Evolutionary conservation across 345 rosid genomes (phyloP), one percentile per base, ranked within the genome.

Genomic region (Salix exigua): DNA sequence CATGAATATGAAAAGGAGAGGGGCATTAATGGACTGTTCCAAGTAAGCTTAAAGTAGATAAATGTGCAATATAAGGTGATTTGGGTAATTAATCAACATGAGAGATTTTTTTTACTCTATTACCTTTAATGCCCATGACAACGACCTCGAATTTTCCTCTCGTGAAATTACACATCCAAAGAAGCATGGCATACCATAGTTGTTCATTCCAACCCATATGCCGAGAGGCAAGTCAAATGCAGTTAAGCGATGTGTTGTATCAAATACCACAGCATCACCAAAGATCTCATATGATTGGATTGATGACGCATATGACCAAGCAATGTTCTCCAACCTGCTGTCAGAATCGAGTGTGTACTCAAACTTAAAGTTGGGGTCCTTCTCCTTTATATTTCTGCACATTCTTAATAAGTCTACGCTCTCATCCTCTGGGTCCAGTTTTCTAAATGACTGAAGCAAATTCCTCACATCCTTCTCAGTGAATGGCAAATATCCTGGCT

Each of bases 221-320:
- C 97, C 97, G 75, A 95, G 92, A n/a, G 99, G 99, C 97, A 95
- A 87, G 88, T 95, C 99, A 77, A 95, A 85, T 78, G 91, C 94
- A 65, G 90, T 89, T 78, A 92, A 84, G 68, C 94, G 95, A 79
- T 95, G 99, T n/a, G 93, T 91, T 4, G 97, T 89, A 83, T 94
- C 97, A 65, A 94, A 94, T 65, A 94, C 94, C 60, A 94, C 91
- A 68, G 94, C 98, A 89, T 94, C 99, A 68, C 97, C 99, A 80
- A 90, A 95, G 77, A 91, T 82, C 75, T 92, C 94, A 67, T 92
- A 94, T 58, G 97, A 85, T 80, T 89, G 95, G 83, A 91, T 73
- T 5, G 98, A 94, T 28, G 97, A 94, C 30, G 94, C 92, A 78
- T 92, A 94, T 33, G 98, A 94, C 98, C 98, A 94, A 30, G 97